Percentiles rank a stretch among this genome's conserved stretches.
These are phyloP conservation scores for Aspergillus wentii DNA, from an alignment of 495 filamentous ascomycete genomes.

Conservation along the genomic window DNA sequence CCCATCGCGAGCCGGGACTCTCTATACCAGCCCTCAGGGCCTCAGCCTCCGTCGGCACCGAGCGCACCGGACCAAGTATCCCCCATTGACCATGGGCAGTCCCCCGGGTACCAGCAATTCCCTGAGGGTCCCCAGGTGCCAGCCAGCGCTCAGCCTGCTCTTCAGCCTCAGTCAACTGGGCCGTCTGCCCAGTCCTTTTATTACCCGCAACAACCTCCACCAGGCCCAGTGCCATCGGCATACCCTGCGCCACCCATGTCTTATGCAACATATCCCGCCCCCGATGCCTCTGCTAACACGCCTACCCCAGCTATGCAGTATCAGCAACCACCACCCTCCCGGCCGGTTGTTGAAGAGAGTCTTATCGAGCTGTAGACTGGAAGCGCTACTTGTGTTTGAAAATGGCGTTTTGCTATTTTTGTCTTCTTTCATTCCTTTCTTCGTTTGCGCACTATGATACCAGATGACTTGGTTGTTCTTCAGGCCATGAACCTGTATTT, in stretches of 20 bases:
- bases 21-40: slow-evolving; percentile 26
- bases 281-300: slow-evolving; percentile 27
- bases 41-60: slow-evolving; percentile 11
- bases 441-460: slow-evolving; percentile 20
- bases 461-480: slow-evolving; percentile 16
- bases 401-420: background rate
- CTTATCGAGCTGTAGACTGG: slow-evolving; percentile 76
- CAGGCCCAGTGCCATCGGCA: slow-evolving; percentile 30
- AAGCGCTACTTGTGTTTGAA: too few relatives aligned
- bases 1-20: slow-evolving; percentile 19
- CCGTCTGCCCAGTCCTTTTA: slow-evolving; percentile 33
- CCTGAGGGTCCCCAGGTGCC: slow-evolving; percentile 24
- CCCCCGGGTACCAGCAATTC: slow-evolving; percentile 24
- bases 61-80: slow-evolving; percentile 24
- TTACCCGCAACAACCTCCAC: slow-evolving; percentile 43
- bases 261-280: slow-evolving; percentile 43
- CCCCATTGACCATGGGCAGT: slow-evolving; percentile 22
- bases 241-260: too few relatives aligned
- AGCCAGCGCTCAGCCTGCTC: slow-evolving; percentile 10
- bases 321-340: slow-evolving; percentile 38
- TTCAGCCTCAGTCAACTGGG: slow-evolving; percentile 25
- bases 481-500: slow-evolving; percentile 14
- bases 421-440: slow-evolving; percentile 4
- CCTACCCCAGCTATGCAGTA: slow-evolving; percentile 59
- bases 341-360: slow-evolving; percentile 72